Evolutionary conservation across 257 asterid genomes (phyloP), one percentile per base, ranked within the genome.

Genomic region (Cordia subcordata): DNA sequence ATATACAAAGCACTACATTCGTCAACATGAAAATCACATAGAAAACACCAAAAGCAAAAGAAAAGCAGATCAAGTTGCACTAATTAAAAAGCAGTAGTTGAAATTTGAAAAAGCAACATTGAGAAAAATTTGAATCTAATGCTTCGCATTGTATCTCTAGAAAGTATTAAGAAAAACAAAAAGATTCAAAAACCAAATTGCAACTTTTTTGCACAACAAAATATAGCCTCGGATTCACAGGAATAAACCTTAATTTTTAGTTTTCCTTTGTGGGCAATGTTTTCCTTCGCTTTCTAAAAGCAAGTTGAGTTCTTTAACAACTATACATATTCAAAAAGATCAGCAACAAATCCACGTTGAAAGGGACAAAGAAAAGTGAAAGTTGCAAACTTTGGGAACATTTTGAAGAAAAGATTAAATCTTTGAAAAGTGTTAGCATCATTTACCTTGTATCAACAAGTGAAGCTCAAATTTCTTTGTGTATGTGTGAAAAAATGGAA

Each of bases 11-110:
- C 68, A 45, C 66, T 53, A 21, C 77, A 66, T 55, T 79, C 44
- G 75, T 72, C 85, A 68, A 82, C 68, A 70, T 46, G n/a, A 51
- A 62, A 75, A 75, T 79, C 79, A 42, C 52, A 70, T 70, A 72
- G 66, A 64, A 63, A 72, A 61, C 45, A 62, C 59, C 56, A 68
- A 78, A 77, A 57, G 78, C 68, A 77, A 72, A 72, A 68, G 54
- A 51, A 73, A 77, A 74, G 58, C 76, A 82, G 80, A 77, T 68
- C 75, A 81, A 75, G 61, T 50, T 51, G 63, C 53, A 49, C 33
- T 21, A 69, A 46, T 62, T 58, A 35, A 35, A 69, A 54, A 42
- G 23, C 46, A 49, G 37, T 38, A 62, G 1, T 42, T 9, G 49
- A 57, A 67, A 62, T 1, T 42, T 9, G 49, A 57, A 67, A 70